phyloP scores from a whole-genome alignment of 192 early-diverging fungal species.

The Coemansia sp. region DNA sequence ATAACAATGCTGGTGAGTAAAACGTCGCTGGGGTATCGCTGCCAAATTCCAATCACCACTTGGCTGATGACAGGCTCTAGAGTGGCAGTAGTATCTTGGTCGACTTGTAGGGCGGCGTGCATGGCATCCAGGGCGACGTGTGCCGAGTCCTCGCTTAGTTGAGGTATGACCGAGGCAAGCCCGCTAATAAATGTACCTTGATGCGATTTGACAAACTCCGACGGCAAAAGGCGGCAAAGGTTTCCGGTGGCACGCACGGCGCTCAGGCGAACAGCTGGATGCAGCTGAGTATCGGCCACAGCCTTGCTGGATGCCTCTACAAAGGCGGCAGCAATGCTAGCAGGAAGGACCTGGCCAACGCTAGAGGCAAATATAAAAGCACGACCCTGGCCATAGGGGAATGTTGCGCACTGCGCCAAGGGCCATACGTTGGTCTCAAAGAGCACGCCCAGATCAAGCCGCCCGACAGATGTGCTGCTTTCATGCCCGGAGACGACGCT shows the following conservation, averaged over 20 bases:
- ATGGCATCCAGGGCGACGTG: conserved; percentile 55
- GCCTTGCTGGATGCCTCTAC: conserved; percentile 77
- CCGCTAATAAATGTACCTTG: conserved; percentile 41
- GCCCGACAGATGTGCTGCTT: conserved; percentile 25
- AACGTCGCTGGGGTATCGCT: conserved; percentile 75
- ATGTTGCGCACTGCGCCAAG: conserved; percentile 54
- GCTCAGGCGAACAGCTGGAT: conserved; percentile 50
- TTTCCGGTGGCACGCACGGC: conserved; percentile 54
- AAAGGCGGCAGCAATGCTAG: conserved; percentile 69
- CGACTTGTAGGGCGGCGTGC: conserved; percentile 59
- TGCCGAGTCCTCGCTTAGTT: conserved; percentile 56
- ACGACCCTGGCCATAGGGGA: conserved; percentile 88
- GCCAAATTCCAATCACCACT: conserved; percentile 79
- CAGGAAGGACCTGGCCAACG: conserved; percentile 74
- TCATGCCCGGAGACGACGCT: conserved; percentile 63
- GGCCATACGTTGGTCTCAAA: conserved; percentile 84
- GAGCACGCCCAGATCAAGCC: conserved; percentile 74
- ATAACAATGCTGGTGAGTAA: conserved; percentile 73
- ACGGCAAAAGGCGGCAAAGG: conserved; percentile 44
- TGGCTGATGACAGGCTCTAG: conserved; percentile 74
- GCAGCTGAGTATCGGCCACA: conserved; percentile 51
- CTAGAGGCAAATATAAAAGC: conserved; percentile 86
- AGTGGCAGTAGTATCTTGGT: conserved; percentile 70
- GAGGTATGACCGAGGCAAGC: conserved; percentile 44
- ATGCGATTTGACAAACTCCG: conserved; percentile 37